phyloP scores from a whole-genome alignment of 192 early-diverging fungal species.

The Coemansia sp. region DNA sequence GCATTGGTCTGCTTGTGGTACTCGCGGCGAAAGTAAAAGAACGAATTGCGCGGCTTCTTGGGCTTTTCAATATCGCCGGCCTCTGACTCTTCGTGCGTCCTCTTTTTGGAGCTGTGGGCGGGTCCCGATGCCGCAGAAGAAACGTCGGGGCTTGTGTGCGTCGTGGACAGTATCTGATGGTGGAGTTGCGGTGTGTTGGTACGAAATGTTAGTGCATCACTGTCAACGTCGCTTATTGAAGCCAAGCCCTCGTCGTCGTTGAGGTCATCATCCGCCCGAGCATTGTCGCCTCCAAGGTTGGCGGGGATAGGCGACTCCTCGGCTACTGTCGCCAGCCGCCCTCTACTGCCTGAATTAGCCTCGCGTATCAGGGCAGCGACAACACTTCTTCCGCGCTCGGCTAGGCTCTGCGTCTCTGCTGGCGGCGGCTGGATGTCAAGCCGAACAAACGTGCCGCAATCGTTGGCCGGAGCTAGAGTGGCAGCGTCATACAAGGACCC shows the following conservation, averaged over 20 bases:
- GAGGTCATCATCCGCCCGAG: background rate
- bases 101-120: background rate
- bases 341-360: background rate
- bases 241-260: background rate
- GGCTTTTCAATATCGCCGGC: constrained; percentile 1
- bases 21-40: constrained; percentile 23
- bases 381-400: constrained; percentile 1
- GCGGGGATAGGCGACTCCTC: background rate
- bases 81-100: background rate
- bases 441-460: background rate
- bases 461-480: background rate
- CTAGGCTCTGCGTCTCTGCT: background rate
- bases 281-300: background rate
- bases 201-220: background rate
- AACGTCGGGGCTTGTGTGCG: background rate
- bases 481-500: background rate
- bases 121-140: background rate
- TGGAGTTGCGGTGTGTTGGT: background rate
- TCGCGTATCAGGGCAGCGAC: background rate
- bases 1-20: constrained; percentile 13
- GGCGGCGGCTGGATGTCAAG: background rate
- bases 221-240: background rate
- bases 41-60: constrained; percentile 31
- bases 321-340: background rate
- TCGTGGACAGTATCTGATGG: constrained; percentile 1